Evolutionary conservation across 345 rosid species (phyloP).

Genomic region (Salix caprea): DNA sequence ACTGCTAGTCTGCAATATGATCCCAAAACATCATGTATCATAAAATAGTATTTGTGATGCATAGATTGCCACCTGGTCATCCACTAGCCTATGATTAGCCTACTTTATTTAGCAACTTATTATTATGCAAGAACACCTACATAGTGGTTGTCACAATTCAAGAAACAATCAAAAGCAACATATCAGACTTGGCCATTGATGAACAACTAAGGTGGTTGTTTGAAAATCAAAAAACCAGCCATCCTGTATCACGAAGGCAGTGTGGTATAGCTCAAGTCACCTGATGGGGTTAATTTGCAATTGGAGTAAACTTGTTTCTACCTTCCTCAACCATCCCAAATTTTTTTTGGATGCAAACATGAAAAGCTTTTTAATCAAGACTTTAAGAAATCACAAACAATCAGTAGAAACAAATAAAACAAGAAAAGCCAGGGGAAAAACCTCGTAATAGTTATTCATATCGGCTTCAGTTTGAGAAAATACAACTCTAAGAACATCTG

Average conservation of each 20-base stretch:
- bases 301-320: background rate
- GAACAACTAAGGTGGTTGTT: background rate
- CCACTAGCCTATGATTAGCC: background rate
- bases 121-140: background rate
- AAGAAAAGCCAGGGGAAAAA: conserved; percentile 23
- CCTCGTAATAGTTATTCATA: conserved; percentile 85
- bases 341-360: background rate
- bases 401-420: background rate
- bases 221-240: background rate
- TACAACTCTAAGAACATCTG: conserved; percentile 74
- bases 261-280: background rate
- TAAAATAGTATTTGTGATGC: background rate
- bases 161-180: background rate
- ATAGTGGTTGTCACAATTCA: background rate
- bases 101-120: background rate
- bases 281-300: background rate
- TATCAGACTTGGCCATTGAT: background rate
- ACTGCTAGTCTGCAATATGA: background rate
- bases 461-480: conserved; percentile 76
- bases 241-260: background rate
- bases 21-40: background rate
- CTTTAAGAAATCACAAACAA: background rate
- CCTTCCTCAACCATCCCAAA: background rate
- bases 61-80: background rate
- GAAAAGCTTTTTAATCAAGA: background rate